A percentile compares a stretch with the other conserved stretches of the same genome.
phyloP scores from a whole-genome alignment of 225 moss, liverwort and hornwort species.

The Physcomitrellopsis africana region DNA sequence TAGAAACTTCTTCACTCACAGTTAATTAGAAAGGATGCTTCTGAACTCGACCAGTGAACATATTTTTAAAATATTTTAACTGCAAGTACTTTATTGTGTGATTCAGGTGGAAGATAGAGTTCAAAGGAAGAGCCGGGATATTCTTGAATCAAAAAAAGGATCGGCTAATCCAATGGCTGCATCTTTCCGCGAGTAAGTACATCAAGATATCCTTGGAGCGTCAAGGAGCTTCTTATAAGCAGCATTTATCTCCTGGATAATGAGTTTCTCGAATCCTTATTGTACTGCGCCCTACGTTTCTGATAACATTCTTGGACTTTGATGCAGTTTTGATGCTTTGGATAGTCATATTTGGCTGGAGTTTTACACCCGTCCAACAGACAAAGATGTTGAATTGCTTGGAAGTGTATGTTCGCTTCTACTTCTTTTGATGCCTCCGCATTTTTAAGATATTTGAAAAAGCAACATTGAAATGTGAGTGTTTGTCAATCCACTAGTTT shows the following conservation, averaged over 20 bases:
- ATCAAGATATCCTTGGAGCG: not conserved
- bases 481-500: constrained; percentile 2
- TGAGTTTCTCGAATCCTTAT: not conserved
- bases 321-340: constrained; percentile 81
- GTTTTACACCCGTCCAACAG: constrained; percentile 77
- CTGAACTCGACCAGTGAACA: not conserved
- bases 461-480: not conserved
- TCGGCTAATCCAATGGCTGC: constrained; percentile 74
- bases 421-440: constrained; percentile 12
- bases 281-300: not conserved
- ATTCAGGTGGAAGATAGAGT: constrained; percentile 94
- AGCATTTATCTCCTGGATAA: no score
- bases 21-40: not conserved
- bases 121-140: constrained; percentile 79
- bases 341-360: constrained; percentile 86
- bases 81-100: not conserved
- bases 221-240: not conserved
- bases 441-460: constrained; percentile 3
- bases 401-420: constrained; percentile 72
- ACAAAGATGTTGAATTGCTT: constrained; percentile 76
- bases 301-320: constrained; percentile 8
- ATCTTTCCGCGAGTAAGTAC: constrained; percentile 66
- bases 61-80: not conserved
- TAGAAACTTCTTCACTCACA: not conserved
- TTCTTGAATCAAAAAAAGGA: constrained; percentile 80